Conservation (phyloP, 1,284 basidiomycete genomes). For the Bondarzewia mesenterica region DNA sequence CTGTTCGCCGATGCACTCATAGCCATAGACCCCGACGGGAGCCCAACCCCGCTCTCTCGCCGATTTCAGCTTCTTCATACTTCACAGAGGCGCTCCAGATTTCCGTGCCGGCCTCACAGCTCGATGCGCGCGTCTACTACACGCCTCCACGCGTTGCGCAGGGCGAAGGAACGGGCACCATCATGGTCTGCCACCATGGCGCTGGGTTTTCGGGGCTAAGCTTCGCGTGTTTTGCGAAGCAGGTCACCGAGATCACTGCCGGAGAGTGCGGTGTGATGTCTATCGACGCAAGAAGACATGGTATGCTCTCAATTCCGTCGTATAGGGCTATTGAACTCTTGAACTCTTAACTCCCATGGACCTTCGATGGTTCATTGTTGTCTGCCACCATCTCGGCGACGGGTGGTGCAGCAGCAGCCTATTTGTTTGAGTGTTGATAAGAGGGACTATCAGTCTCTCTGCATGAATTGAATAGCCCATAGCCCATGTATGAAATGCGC, state of each 20-base stretch:
- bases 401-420: no score
- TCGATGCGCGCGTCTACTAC: constrained; percentile 75
- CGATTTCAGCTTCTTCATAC: constrained; percentile 68
- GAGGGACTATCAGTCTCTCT: no score
- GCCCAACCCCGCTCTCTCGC: constrained; percentile 54
- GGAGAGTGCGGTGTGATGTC: constrained; percentile 82
- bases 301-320: constrained; percentile 42
- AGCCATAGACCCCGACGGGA: constrained; percentile 21
- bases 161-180: constrained; percentile 42
- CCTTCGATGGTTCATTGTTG: no score
- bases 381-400: no score
- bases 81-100: constrained; percentile 76
- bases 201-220: constrained; percentile 87
- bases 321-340: background rate
- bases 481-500: no score
- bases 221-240: constrained; percentile 84
- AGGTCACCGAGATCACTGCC: constrained; percentile 51
- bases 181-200: constrained; percentile 91
- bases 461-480: no score
- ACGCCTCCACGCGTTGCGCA: constrained; percentile 37
- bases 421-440: no score
- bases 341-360: no score
- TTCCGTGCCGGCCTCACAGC: constrained; percentile 46
- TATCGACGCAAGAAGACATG: constrained; percentile 85
- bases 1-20: no score